Base-by-base conservation (phyloP, 148 eudicot species). In the Persicaria maculosa region DNA sequence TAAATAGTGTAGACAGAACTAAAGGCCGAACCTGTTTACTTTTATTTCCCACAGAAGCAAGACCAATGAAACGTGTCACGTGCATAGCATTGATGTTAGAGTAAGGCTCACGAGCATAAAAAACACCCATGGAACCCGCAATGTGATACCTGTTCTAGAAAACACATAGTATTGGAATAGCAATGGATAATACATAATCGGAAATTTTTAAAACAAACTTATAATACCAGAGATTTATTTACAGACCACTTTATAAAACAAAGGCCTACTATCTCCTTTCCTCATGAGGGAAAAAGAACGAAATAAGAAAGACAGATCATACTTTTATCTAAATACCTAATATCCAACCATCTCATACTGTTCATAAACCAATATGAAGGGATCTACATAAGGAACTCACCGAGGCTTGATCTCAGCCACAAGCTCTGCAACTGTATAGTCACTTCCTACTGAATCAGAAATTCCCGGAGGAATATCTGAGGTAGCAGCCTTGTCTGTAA, bases 381-480 rank as follows among this genome's bases (percentile, higher is more conserved):
- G 12, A n/a, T 55, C 45, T 55, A 45, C 9, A 52, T 76, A 71
- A 65, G 58, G 54, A 58, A 83, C 90, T 81, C 81, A 94, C 98
- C 98, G 95, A 54, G 98, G 98, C 74, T 95, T 92, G 52, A 95
- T 86, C 79, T 92, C 98, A 72, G 87, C 81, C 50, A 92, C 97
- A 77, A 95, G 76, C 75, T 92, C 97, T 71, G 98, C 87, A 54
- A 88, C 71, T n/a, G 77, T 85, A 36, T 85, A 81, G 81, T 88
- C 93, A 47, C 81, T 79, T 31, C 87, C 87, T 57, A 84, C 69
- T 47, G 89, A 73, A 77, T 85, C 91, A 17, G 85, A 86, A 25
- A 87, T 74, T 72, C 79, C 92, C 10, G 82, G 74, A 72, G 93
- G 87, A 75, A 87, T 50, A 78, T 87, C 93, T 76, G 86, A 45